A percentile compares a stretch with the other conserved stretches of the same genome.
These are phyloP conservation scores for Puccinia brachypodii DNA, from an alignment of 1,284 basidiomycete genomes.

Conservation along the genomic window DNA sequence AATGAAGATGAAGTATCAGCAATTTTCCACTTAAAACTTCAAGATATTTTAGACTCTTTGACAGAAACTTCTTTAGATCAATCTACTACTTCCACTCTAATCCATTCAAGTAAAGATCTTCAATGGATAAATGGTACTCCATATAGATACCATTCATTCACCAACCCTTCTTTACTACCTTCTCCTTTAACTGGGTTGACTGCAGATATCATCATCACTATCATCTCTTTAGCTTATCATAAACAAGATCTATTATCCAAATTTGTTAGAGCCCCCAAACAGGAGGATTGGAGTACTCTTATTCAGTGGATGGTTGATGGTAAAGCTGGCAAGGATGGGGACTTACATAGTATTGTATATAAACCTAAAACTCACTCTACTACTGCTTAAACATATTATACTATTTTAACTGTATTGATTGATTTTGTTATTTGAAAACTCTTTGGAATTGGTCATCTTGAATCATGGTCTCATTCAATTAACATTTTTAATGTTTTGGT, in stretches of 20 bases:
- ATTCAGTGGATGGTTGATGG: slow-evolving; percentile 21
- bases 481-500: too few species aligned
- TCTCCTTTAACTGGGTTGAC: slow-evolving; percentile 37
- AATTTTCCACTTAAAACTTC: slow-evolving; percentile 20
- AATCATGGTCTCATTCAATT: too few species aligned
- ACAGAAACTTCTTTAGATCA: not conserved
- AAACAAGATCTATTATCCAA: not conserved
- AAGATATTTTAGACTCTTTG: not conserved
- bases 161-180: not conserved
- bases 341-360: slow-evolving; percentile 13
- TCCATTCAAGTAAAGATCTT: slow-evolving; percentile 21
- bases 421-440: too few species aligned
- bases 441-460: too few species aligned
- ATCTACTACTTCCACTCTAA: not conserved
- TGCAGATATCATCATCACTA: slow-evolving; percentile 34
- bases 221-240: not conserved
- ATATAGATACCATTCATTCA: slow-evolving; percentile 36
- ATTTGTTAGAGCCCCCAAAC: not conserved
- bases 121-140: slow-evolving; percentile 24
- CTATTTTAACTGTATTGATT: not conserved
- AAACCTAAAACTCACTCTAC: not conserved
- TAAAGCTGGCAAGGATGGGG: not conserved
- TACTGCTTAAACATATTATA: not conserved
- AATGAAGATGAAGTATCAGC: slow-evolving; percentile 35
- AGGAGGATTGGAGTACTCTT: slow-evolving; percentile 26